These are phyloP conservation scores for Trypanosoma conorhini DNA, from an alignment of 208 protist species.

Conservation along the genomic window DNA sequence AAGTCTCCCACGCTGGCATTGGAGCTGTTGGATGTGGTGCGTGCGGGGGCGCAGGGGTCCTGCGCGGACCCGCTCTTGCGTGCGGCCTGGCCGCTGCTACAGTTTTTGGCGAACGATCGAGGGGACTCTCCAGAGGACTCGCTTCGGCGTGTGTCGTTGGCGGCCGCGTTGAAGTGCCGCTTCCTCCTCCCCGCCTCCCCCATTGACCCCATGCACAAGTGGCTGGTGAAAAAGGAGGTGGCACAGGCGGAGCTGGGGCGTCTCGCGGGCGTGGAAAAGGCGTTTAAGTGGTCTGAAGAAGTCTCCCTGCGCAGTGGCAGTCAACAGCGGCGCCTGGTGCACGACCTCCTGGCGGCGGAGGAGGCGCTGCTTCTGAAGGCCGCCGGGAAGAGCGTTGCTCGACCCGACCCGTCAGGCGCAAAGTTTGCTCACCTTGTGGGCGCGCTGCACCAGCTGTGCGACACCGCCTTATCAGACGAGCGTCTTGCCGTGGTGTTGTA, in stretches of 20 bases:
- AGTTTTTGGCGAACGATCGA: constrained; percentile 18
- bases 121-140: constrained; percentile 24
- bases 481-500: constrained; percentile 44
- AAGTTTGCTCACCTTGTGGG: constrained; percentile 74
- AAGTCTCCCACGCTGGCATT: background rate
- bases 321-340: constrained; percentile 42
- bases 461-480: constrained; percentile 64
- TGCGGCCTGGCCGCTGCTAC: constrained; percentile 27
- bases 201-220: constrained; percentile 82
- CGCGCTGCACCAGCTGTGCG: constrained; percentile 64
- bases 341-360: constrained; percentile 40
- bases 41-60: constrained; percentile 9
- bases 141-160: constrained; percentile 46
- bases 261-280: constrained; percentile 51
- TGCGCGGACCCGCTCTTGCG: constrained; percentile 11
- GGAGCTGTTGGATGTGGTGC: constrained; percentile 11
- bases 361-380: constrained; percentile 35
- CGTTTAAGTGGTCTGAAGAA: constrained; percentile 64
- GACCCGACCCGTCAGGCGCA: constrained; percentile 65
- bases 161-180: constrained; percentile 73
- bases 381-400: constrained; percentile 37
- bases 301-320: constrained; percentile 49
- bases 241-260: constrained; percentile 42
- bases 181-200: constrained; percentile 78
- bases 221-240: constrained; percentile 43